A percentile compares a stretch with the other conserved stretches of the same genome.
phyloP scores from a whole-genome alignment of 129 eudicot genomes.

The Saposhnikovia divaricata region DNA sequence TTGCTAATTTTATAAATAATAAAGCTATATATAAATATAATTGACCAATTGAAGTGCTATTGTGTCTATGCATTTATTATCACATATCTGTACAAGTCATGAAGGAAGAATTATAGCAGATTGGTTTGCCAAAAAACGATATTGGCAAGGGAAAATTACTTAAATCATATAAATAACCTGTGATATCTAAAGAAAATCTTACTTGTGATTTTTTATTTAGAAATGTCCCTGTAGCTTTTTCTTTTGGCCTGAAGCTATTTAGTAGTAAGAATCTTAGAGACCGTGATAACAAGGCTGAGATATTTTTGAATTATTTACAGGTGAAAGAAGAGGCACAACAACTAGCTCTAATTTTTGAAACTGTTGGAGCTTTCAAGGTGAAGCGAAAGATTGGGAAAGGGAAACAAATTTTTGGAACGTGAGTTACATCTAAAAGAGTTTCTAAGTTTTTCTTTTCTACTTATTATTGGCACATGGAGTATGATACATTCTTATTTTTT shows the following conservation, averaged over 20 bases:
- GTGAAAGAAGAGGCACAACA: slow-evolving; percentile 93
- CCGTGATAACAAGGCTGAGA: background rate
- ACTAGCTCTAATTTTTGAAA: slow-evolving; percentile 79
- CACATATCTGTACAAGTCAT: no score
- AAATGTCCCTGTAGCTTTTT: background rate
- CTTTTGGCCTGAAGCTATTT: background rate
- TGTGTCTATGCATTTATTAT: no score
- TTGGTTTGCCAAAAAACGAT: no score
- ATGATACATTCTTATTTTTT: slow-evolving; percentile 14
- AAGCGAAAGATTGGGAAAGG: slow-evolving; percentile 93
- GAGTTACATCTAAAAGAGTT: slow-evolving; percentile 14
- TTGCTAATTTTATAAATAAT: no score
- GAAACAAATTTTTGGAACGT: slow-evolving; percentile 92
- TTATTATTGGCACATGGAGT: slow-evolving; percentile 7
- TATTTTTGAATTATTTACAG: slow-evolving; percentile 20
- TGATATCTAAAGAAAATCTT: no score
- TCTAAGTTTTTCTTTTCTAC: background rate
- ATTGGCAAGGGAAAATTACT: no score
- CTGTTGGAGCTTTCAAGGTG: slow-evolving; percentile 93
- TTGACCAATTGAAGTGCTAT: no score
- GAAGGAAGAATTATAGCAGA: no score
- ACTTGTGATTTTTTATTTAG: no score
- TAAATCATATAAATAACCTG: no score
- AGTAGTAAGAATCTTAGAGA: background rate
- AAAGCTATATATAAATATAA: no score